Evolutionary conservation across 352 stramenopile genomes (phyloP).

Genomic region (Globisporangium apiculatum): DNA sequence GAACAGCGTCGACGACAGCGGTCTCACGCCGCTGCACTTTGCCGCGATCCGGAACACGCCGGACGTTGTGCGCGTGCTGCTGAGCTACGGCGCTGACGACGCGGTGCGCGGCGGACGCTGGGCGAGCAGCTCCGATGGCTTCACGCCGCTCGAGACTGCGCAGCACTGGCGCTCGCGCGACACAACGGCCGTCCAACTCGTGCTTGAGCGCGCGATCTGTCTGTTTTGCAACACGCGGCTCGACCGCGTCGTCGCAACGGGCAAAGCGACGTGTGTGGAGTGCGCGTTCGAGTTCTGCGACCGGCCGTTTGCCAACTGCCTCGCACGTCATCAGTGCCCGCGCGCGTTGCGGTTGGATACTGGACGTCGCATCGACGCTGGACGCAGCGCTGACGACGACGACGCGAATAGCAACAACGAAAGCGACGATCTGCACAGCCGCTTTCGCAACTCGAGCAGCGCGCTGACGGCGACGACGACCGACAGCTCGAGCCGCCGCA

Average conservation of each 20-base stretch:
- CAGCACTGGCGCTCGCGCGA: constrained; percentile 61
- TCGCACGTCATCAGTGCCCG: constrained; percentile 61
- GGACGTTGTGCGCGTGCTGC: constrained; percentile 61
- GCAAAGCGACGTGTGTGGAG: constrained; percentile 37
- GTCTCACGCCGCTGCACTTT: constrained; percentile 73
- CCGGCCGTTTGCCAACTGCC: constrained; percentile 33
- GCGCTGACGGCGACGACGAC: constrained; percentile 8
- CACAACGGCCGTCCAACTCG: constrained; percentile 48
- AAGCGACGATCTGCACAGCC: constrained; percentile 4
- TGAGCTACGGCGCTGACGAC: constrained; percentile 41
- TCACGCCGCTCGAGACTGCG: constrained; percentile 54
- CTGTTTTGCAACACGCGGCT: constrained; percentile 76
- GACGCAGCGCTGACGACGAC: constrained; percentile 4
- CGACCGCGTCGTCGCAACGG: constrained; percentile 48
- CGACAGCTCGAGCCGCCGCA: constrained; percentile 6
- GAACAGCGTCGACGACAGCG: constrained; percentile 62
- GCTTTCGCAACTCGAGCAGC: constrained; percentile 10
- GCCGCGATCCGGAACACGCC: constrained; percentile 70
- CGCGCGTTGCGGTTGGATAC: not conserved
- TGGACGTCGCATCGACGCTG: no score
- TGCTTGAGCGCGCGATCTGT: constrained; percentile 69
- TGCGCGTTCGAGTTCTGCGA: constrained; percentile 59
- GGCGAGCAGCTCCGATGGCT: constrained; percentile 19
- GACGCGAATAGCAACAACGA: constrained; percentile 7
- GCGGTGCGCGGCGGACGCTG: constrained; percentile 23